These are phyloP conservation scores for Gonapodya sp. DNA, from an alignment of 192 early-diverging fungal genomes.

Conservation along the genomic window DNA sequence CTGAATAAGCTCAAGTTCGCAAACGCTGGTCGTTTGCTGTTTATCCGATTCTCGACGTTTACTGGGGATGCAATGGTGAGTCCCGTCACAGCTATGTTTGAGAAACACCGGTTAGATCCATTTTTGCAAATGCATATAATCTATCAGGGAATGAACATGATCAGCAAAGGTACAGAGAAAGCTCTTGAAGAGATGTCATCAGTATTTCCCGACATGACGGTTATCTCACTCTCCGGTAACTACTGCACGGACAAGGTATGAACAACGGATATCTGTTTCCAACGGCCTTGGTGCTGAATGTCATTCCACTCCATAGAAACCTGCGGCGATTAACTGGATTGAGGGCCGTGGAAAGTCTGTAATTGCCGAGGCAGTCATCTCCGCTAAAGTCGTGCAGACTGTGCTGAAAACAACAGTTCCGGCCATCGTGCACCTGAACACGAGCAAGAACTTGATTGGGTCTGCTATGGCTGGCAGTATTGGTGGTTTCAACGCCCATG, in stretches of 20 bases:
- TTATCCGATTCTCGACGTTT: slow-evolving; percentile 76
- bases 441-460: slow-evolving; percentile 83
- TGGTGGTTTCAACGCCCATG: slow-evolving; percentile 10
- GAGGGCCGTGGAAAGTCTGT: slow-evolving; percentile 92
- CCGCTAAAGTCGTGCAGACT: slow-evolving; percentile 61
- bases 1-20: slow-evolving; percentile 72
- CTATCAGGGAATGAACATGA: slow-evolving; percentile 12
- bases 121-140: slow-evolving; percentile 27
- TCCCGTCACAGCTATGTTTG: too few species aligned
- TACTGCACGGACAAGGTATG: slow-evolving; percentile 82
- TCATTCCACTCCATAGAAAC: not conserved
- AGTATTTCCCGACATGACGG: slow-evolving; percentile 60
- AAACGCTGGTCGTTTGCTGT: slow-evolving; percentile 71
- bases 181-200: slow-evolving; percentile 52
- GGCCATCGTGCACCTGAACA: slow-evolving; percentile 69
- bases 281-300: slow-evolving; percentile 48
- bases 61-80: slow-evolving; percentile 99
- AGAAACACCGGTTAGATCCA: too few species aligned
- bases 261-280: too few species aligned
- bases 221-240: slow-evolving; percentile 81
- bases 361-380: slow-evolving; percentile 74
- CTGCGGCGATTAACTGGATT: slow-evolving; percentile 66
- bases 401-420: slow-evolving; percentile 81
- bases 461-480: slow-evolving; percentile 80
- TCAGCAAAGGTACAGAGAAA: slow-evolving; percentile 41